A percentile compares a stretch with the other conserved stretches of the same genome.
phyloP scores from a whole-genome alignment of 1,139 yeast species.

The Pichia terricola region DNA sequence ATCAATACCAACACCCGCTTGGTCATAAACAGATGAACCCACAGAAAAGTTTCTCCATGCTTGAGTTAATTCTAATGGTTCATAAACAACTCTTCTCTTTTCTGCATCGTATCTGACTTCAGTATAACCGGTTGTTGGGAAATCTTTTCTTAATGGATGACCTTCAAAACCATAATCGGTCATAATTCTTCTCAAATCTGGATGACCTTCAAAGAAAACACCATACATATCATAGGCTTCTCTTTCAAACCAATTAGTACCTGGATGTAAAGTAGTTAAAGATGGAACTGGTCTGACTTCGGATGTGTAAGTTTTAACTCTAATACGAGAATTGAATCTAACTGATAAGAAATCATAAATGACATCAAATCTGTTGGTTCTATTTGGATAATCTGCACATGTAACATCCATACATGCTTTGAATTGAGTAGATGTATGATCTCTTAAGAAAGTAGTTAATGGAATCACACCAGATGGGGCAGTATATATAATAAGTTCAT shows the following conservation, averaged over 20 bases:
- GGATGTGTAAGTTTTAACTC: conserved; percentile 83
- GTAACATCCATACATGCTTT: conserved; percentile 75
- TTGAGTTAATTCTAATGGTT: conserved; percentile 83
- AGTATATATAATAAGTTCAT: conserved; percentile 67
- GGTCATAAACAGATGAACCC: conserved; percentile 88
- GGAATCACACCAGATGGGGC: conserved; percentile 73
- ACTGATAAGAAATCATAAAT: conserved; percentile 76
- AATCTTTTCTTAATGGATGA: conserved; percentile 84
- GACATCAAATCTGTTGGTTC: conserved; percentile 79
- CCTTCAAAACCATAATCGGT: conserved; percentile 93
- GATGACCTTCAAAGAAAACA: conserved; percentile 79
- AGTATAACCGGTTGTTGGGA: conserved; percentile 88
- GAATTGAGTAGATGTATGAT: conserved; percentile 77
- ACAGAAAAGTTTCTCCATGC: conserved; percentile 88
- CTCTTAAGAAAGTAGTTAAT: conserved; percentile 56
- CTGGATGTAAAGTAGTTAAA: conserved; percentile 57
- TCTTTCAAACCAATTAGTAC: conserved; percentile 87
- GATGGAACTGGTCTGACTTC: conserved; percentile 81
- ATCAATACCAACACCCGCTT: conserved; percentile 81
- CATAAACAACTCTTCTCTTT: conserved; percentile 81
- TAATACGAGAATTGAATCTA: conserved; percentile 77
- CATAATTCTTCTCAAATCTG: conserved; percentile 82
- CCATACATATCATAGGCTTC: conserved; percentile 85
- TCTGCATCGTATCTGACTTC: conserved; percentile 88
- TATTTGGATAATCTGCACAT: conserved; percentile 79